Conservation (phyloP, 371 early-diverging fungal genomes). For the Zopfochytrium polystomum region DNA sequence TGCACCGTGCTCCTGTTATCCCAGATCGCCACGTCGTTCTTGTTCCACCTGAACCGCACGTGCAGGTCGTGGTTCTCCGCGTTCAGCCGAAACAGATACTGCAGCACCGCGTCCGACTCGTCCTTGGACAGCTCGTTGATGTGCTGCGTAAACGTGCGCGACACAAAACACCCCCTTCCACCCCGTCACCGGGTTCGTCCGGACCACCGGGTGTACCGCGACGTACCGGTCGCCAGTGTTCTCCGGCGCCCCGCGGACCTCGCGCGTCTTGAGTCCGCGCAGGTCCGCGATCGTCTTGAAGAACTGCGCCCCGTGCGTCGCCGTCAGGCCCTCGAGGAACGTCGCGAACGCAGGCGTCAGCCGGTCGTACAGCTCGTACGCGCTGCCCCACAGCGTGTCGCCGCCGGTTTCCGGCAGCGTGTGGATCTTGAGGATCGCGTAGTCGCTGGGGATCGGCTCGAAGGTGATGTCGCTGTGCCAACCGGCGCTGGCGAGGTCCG, state of each 20-base stretch:
- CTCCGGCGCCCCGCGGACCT: too few species aligned
- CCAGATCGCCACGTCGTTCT: constrained; percentile 67
- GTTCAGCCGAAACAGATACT: constrained; percentile 53
- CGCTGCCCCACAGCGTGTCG: constrained; percentile 47
- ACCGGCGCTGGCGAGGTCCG: too few species aligned
- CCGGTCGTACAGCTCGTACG: constrained; percentile 59
- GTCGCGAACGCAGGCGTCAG: constrained; percentile 53
- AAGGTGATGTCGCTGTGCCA: too few species aligned
- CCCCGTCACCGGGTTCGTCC: constrained; percentile 69
- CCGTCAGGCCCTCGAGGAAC: constrained; percentile 59
- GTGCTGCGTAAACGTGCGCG: constrained; percentile 59
- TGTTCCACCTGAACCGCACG: constrained; percentile 62
- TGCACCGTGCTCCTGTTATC: constrained; percentile 59
- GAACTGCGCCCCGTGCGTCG: too few species aligned
- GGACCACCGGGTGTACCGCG: constrained; percentile 55
- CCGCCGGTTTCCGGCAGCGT: constrained; percentile 57
- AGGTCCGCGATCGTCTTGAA: constrained; percentile 15
- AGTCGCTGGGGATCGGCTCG: constrained; percentile 56
- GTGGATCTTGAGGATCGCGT: constrained; percentile 57
- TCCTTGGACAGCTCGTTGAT: too few species aligned
- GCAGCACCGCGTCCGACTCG: too few species aligned
- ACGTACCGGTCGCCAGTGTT: constrained; percentile 11
- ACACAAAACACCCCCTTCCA: constrained; percentile 64
- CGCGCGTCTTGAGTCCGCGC: too few species aligned
- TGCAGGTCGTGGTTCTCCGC: constrained; percentile 56